Evolutionary conservation across 805 yeast species (phyloP), one percentile per base, ranked within the genome.

Genomic region (Brettanomyces nanus): DNA sequence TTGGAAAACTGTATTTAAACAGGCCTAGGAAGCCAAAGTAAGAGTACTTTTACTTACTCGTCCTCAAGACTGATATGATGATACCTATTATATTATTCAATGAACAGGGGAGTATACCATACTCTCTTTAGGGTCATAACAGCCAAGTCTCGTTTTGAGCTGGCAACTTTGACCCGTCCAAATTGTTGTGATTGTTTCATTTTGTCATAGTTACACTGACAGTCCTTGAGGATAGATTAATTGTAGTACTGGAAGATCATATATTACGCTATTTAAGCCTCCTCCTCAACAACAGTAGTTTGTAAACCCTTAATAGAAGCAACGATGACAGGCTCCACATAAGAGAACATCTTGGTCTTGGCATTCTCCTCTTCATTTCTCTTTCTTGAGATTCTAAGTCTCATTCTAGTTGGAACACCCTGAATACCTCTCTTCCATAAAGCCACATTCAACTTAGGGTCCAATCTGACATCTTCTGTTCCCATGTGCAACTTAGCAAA

Each of bases 351-450:
- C 70, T 89, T 86, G 76, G 86, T 89, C 80, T 82, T 83, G 64
- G 98, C 97, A 68, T 86, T 90, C 79, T 92, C 98, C 78, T 92
- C 98, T 73, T 92, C 97, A 79, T 92, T 92, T 80, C 97, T 86
- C 89, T 83, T 92, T 60, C 65, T 59, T 51, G 97, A 87, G 75
- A 92, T 89, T 78, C 96, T 89, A 69, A 92, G 79, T 79, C 98
- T 89, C 72, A 92, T 68, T 81, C 96, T 89, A 86, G 74, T 76
- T 69, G 95, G 95, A 64, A 86, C 95, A 77, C 97, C 97, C 80
- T 89, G 87, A 75, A 92, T 81, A 79, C 98, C 98, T 78, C 95
- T 89, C 73, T 85, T 83, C 98, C 98, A 92, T 76, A 92, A 78
- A 66, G 82, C 94, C 73, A 89, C 92, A 85, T 92, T 92, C 72